Percentiles rank a stretch among this genome's conserved stretches.
Evolutionary conservation across 129 eudicot species (phyloP).

Genomic region (Tanacetum coccineum): DNA sequence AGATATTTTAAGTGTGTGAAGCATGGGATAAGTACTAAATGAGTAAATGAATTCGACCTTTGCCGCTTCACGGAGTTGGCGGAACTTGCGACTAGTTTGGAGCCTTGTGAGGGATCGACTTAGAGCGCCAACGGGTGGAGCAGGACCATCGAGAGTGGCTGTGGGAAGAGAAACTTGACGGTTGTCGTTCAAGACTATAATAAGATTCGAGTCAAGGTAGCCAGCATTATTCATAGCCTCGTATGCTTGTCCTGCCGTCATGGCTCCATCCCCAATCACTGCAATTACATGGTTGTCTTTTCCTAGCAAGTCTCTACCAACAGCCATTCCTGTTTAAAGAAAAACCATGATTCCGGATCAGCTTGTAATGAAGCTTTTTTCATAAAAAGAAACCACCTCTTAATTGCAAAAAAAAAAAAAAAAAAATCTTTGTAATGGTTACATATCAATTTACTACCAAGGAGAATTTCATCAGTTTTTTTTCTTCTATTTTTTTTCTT

Average conservation of each 20-base stretch:
- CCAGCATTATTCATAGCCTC: conserved; percentile 74
- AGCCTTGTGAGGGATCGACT: conserved; percentile 46
- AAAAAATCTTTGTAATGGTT: too few species aligned
- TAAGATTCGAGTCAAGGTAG: conserved; percentile 51
- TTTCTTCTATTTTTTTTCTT: too few species aligned
- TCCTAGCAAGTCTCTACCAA: conserved; percentile 56
- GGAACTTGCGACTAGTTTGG: conserved; percentile 44
- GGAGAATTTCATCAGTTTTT: too few species aligned
- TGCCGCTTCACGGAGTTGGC: conserved; percentile 45
- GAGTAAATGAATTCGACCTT: conserved; percentile 29
- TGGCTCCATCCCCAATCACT: conserved; percentile 74
- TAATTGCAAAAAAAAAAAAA: too few species aligned
- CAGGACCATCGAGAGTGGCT: conserved; percentile 62
- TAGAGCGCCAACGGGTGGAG: conserved; percentile 60
- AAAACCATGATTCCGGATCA: too few species aligned
- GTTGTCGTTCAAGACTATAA: conserved; percentile 54
- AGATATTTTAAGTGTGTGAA: too few species aligned
- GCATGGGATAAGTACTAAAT: too few species aligned
- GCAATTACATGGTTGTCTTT: conserved; percentile 56
- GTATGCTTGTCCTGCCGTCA: conserved; percentile 76
- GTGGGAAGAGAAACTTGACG: conserved; percentile 70
- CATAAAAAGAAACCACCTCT: too few species aligned
- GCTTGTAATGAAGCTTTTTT: too few species aligned
- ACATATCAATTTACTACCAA: too few species aligned
- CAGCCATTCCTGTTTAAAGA: conserved; percentile 50